These are phyloP conservation scores for Fusarium nodosum DNA, from an alignment of 2,329 filamentous ascomycete genomes.

Conservation along the genomic window DNA sequence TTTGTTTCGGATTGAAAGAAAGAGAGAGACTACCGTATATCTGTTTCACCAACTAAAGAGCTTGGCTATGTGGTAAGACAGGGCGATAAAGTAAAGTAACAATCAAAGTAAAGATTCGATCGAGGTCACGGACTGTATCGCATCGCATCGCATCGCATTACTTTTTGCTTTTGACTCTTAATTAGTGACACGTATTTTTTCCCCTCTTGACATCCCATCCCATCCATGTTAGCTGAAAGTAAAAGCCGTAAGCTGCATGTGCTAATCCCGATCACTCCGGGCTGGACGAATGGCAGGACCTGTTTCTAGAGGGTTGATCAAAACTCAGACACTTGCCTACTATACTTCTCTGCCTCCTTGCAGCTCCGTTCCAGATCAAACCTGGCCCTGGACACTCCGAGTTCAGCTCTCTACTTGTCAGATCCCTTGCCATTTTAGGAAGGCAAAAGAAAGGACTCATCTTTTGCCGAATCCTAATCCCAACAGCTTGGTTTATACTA, in stretches of 20 bases:
- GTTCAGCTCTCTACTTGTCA: constrained; percentile 30
- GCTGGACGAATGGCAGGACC: constrained; percentile 21
- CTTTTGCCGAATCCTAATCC: constrained; percentile 17
- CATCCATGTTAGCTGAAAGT: constrained; percentile 11
- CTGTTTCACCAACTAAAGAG: background rate
- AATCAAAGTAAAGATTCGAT: constrained; percentile 1
- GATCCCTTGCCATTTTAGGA: constrained; percentile 25
- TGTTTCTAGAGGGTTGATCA: constrained; percentile 18
- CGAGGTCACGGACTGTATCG: background rate
- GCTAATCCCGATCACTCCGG: constrained; percentile 14
- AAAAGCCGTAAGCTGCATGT: constrained; percentile 10
- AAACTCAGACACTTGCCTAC: constrained; percentile 18
- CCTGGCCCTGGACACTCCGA: constrained; percentile 12
- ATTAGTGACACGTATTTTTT: constrained; percentile 16
- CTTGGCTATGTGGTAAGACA: constrained; percentile 9
- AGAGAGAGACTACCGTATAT: constrained; percentile 1
- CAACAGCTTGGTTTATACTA: constrained; percentile 31
- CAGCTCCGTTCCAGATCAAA: constrained; percentile 20
- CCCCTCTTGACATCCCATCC: constrained; percentile 11
- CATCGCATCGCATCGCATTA: background rate
- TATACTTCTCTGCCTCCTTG: constrained; percentile 40
- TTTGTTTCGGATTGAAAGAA: constrained; percentile 2
- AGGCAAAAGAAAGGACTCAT: constrained; percentile 14
- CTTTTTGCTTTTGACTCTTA: constrained; percentile 6
- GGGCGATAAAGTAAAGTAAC: background rate